Conservation (phyloP, 805 yeast genomes). For the Blastobotrys terrestris region DNA sequence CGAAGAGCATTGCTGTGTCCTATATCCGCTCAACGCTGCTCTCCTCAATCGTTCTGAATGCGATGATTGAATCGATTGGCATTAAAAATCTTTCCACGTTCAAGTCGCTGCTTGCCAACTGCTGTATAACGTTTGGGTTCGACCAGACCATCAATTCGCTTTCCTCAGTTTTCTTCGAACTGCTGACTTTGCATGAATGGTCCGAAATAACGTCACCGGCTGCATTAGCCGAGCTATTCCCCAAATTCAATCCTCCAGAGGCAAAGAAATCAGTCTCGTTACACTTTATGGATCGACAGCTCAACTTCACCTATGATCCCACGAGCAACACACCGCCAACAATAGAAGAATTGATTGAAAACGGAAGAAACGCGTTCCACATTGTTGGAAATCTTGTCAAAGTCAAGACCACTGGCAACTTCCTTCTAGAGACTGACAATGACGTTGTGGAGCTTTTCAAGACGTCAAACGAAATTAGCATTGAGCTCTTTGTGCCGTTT, state of each 20-base stretch:
- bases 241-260: slow-evolving; percentile 1
- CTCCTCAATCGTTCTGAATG: slow-evolving; percentile 12
- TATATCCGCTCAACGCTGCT: slow-evolving; percentile 12
- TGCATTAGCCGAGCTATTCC: neutral
- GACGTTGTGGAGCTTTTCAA: slow-evolving; percentile 44
- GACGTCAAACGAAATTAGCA: neutral
- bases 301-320: slow-evolving; percentile 62
- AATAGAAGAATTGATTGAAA: slow-evolving; percentile 65
- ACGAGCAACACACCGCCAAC: slow-evolving; percentile 75
- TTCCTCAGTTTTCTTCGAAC: slow-evolving; percentile 60
- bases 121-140: slow-evolving; percentile 70
- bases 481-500: neutral
- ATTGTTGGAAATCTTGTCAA: slow-evolving; percentile 36
- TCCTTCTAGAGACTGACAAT: slow-evolving; percentile 37
- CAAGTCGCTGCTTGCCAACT: slow-evolving; percentile 12
- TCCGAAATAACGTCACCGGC: neutral
- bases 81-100: slow-evolving; percentile 4
- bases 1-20: neutral
- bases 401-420: slow-evolving; percentile 30
- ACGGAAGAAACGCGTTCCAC: slow-evolving; percentile 69
- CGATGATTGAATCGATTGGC: slow-evolving; percentile 13
- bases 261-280: slow-evolving; percentile 27
- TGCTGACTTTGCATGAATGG: slow-evolving; percentile 43
- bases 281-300: slow-evolving; percentile 26
- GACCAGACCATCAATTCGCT: slow-evolving; percentile 59